These are phyloP conservation scores for Fraxinus excelsior DNA, from an alignment of 257 asterid species.

Conservation along the genomic window DNA sequence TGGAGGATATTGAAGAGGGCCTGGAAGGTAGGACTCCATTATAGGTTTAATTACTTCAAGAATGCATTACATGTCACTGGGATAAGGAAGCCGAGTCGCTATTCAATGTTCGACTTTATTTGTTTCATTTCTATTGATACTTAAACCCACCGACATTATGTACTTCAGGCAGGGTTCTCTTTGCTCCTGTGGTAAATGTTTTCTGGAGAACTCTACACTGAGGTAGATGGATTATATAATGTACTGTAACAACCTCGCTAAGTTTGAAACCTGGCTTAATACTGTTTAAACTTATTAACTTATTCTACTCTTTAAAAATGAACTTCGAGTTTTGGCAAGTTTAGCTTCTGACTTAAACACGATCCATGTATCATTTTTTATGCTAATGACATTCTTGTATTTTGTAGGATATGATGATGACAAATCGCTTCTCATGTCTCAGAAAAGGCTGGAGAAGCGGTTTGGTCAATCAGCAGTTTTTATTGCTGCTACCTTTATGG, in stretches of 20 bases:
- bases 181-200: not conserved
- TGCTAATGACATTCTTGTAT: not conserved
- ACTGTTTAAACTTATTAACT: not conserved
- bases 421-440: slow-evolving; percentile 27
- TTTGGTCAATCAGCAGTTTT: slow-evolving; percentile 29
- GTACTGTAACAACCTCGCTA: not conserved
- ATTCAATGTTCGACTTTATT: not conserved
- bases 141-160: not conserved
- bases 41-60: not conserved
- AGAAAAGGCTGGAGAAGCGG: slow-evolving; percentile 28
- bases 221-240: not conserved
- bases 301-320: not conserved
- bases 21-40: slow-evolving; percentile 38
- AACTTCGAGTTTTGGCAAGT: not conserved
- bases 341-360: not conserved
- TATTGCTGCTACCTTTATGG: slow-evolving; percentile 32
- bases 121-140: not conserved
- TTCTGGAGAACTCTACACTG: not conserved
- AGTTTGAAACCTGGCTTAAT: not conserved
- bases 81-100: not conserved
- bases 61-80: not conserved
- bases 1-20: slow-evolving; percentile 48
- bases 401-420: slow-evolving; percentile 27
- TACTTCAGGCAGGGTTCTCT: not conserved
- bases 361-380: too few species aligned